Base-by-base conservation (phyloP, 148 eudicot species). In the Vaccinium darrowii region DNA sequence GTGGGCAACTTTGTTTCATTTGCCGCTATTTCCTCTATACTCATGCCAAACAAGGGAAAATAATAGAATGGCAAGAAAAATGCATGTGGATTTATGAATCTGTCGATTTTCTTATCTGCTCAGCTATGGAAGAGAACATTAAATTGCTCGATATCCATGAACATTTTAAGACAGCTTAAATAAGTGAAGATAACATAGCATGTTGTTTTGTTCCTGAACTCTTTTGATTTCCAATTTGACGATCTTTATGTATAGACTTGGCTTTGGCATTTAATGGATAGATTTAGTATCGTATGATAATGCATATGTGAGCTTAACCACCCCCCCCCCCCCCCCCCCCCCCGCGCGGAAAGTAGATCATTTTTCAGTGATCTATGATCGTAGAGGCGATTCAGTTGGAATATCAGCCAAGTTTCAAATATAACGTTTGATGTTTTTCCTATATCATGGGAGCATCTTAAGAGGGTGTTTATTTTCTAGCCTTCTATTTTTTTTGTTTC, bases 401-500 rank as follows among this genome's bases (percentile, higher is more conserved):
- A 25, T 21, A 52, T 72, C 50, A 4, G 19, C 56, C 76, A 82
- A 69, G 47, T 25, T 82, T 43, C 16, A 15, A 13, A 30, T 21
- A 15, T 14, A 36, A 36, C 5, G 2, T 82, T 10, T 47, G 18
- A 15, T 52, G 39, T 30, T 60, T 69, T 69, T 27, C 36, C 15
- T 50, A 36, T 49, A 65, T n/a, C 7, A 36, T 65, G 60, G 27
- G 75, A 72, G 65, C 47, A 36, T 82, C 49, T 43, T 82, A 12
- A 69, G 49, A 18, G 25, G 47, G 27, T 54, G 62, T 39, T 78
- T 10, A 5, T 53, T 23, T 1, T 76, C 25, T n/a, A 12, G 9
- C 23, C 60, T 21, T 36, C 72, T 23, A 27, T 50, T 82, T 43
- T 71, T 27, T 53, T 8, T 58, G 4, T 36, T 90, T 78, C 91